phyloP scores from a whole-genome alignment of 1,284 basidiomycete genomes.

The Pseudozyma tsukubaensis region DNA sequence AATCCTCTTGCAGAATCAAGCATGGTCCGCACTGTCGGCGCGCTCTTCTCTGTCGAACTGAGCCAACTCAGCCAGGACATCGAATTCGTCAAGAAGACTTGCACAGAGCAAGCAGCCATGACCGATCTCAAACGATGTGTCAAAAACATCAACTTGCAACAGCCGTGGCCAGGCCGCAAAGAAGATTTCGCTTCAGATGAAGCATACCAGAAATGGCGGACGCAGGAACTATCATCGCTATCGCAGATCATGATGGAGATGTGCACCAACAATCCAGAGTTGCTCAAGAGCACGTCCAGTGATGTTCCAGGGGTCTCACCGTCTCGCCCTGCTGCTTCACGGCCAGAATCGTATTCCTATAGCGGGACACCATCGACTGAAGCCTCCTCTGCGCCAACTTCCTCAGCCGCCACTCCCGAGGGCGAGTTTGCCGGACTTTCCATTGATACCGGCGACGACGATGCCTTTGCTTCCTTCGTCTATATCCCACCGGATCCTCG shows the following conservation, averaged over 20 bases:
- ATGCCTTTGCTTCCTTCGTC: slow-evolving; percentile 72
- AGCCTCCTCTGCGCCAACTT: slow-evolving; percentile 20
- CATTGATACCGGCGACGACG: slow-evolving; percentile 48
- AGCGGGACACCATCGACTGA: slow-evolving; percentile 7
- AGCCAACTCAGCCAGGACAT: slow-evolving; percentile 80
- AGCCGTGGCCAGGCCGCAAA: slow-evolving; percentile 83
- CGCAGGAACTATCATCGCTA: slow-evolving; percentile 83
- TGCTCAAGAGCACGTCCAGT: slow-evolving; percentile 76
- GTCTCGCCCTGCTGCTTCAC: slow-evolving; percentile 7
- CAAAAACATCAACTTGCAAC: slow-evolving; percentile 87
- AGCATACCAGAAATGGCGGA: slow-evolving; percentile 85
- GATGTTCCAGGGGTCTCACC: slow-evolving; percentile 35
- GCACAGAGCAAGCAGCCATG: slow-evolving; percentile 74
- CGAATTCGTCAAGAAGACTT: slow-evolving; percentile 77
- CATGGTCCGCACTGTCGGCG: slow-evolving; percentile 74
- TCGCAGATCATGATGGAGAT: slow-evolving; percentile 89
- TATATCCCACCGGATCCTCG: slow-evolving; percentile 91
- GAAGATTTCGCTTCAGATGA: slow-evolving; percentile 85
- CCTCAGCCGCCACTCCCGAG: slow-evolving; percentile 26
- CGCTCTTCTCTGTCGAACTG: slow-evolving; percentile 80
- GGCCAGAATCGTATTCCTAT: slow-evolving; percentile 38
- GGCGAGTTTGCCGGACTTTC: slow-evolving; percentile 31
- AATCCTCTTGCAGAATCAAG: slow-evolving; percentile 41
- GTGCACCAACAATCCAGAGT: slow-evolving; percentile 86
- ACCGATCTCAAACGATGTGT: slow-evolving; percentile 78